phyloP scores from a whole-genome alignment of 2,329 filamentous ascomycete species.

The Aspergillus sp. region DNA sequence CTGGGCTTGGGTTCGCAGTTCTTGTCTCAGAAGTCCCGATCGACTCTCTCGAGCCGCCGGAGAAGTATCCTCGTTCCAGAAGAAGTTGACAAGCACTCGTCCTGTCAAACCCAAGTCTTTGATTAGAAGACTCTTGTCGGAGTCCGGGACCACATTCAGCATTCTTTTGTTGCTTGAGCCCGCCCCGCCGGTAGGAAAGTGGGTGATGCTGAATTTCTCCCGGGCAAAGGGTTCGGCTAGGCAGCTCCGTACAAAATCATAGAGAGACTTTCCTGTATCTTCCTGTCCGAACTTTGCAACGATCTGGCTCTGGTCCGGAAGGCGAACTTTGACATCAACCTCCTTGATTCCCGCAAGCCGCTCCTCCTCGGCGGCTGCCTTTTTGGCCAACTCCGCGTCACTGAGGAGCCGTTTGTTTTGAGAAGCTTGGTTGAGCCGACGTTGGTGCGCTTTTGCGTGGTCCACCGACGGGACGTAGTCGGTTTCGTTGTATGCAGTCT shows the following conservation, averaged over 20 bases:
- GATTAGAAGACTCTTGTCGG: slow-evolving; percentile 59
- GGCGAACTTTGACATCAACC: slow-evolving; percentile 75
- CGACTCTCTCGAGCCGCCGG: slow-evolving; percentile 49
- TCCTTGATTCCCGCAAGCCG: slow-evolving; percentile 64
- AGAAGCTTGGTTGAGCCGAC: slow-evolving; percentile 71
- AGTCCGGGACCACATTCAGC: slow-evolving; percentile 36
- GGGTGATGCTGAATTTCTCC: slow-evolving; percentile 70
- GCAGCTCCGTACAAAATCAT: slow-evolving; percentile 69
- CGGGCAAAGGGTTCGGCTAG: slow-evolving; percentile 57
- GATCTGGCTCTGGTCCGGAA: slow-evolving; percentile 80
- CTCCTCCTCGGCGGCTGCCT: slow-evolving; percentile 63
- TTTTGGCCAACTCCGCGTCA: slow-evolving; percentile 74
- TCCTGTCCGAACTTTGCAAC: slow-evolving; percentile 66
- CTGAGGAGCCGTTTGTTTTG: slow-evolving; percentile 77
- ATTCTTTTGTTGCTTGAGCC: slow-evolving; percentile 14
- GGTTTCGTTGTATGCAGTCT: slow-evolving; percentile 63
- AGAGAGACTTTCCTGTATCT: slow-evolving; percentile 69
- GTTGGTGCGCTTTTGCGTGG: slow-evolving; percentile 76
- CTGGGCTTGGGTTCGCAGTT: slow-evolving; percentile 61
- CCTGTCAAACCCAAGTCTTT: slow-evolving; percentile 67
- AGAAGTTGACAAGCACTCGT: slow-evolving; percentile 70
- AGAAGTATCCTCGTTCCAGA: slow-evolving; percentile 68
- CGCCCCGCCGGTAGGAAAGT: slow-evolving; percentile 41
- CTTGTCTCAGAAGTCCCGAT: slow-evolving; percentile 58
- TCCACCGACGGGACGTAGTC: slow-evolving; percentile 79